phyloP scores from a whole-genome alignment of 2,329 filamentous ascomycete species.

The Lecanosticta acicola region DNA sequence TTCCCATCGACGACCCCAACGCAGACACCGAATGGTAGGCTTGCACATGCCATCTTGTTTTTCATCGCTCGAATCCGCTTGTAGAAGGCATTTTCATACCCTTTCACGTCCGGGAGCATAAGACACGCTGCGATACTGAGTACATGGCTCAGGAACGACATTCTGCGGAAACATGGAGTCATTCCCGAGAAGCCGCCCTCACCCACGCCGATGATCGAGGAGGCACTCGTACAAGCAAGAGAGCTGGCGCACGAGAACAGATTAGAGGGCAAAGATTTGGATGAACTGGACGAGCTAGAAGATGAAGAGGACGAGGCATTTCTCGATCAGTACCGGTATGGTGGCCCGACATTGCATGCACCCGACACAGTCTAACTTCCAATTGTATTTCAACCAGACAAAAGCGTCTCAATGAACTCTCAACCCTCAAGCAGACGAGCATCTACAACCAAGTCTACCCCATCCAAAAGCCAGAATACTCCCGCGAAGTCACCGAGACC shows the following conservation, averaged over 20 bases:
- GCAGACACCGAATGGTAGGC: constrained; percentile 92
- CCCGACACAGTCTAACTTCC: background rate
- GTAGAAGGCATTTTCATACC: background rate
- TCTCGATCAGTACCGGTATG: constrained; percentile 70
- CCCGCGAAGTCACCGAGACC: constrained; percentile 83
- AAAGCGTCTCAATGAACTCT: constrained; percentile 80
- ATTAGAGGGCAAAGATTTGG: constrained; percentile 87
- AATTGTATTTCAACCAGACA: constrained; percentile 39
- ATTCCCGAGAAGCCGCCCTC: constrained; percentile 98
- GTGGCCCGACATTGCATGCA: background rate
- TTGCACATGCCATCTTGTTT: background rate
- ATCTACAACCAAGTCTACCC: constrained; percentile 89
- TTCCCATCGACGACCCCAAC: constrained; percentile 90
- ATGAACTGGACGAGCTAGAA: constrained; percentile 88
- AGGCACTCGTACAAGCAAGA: constrained; percentile 80
- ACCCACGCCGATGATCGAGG: constrained; percentile 91
- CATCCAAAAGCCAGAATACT: constrained; percentile 89
- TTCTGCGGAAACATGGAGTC: constrained; percentile 89
- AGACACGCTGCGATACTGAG: constrained; percentile 13
- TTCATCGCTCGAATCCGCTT: background rate
- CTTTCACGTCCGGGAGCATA: background rate
- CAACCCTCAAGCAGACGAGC: constrained; percentile 66
- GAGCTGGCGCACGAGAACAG: constrained; percentile 84
- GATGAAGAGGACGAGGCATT: constrained; percentile 94
- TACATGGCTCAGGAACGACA: constrained; percentile 72